Percentiles rank a stretch among this genome's conserved stretches.
These are phyloP conservation scores for Vanderwaltozyma polyspora DNA, from an alignment of 805 yeast genomes.

Conservation along the genomic window DNA sequence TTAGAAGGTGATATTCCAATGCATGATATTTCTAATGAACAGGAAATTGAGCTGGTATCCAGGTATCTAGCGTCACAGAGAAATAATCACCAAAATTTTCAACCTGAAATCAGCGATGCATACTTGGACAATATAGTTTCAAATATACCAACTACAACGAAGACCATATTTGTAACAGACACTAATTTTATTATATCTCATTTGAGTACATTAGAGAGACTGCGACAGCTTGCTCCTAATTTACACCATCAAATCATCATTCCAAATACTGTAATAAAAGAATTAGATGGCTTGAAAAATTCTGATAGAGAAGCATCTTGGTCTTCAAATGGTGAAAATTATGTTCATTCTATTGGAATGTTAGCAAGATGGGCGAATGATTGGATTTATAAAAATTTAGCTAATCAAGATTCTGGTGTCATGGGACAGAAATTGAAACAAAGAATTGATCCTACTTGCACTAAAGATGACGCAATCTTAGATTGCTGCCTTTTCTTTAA, in stretches of 20 bases:
- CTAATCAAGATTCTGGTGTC: slow-evolving; percentile 39
- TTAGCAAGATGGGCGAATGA: slow-evolving; percentile 63
- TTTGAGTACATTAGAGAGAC: slow-evolving; percentile 42
- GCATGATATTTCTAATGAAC: slow-evolving; percentile 37
- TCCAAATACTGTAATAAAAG: slow-evolving; percentile 61
- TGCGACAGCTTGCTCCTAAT: slow-evolving; percentile 31
- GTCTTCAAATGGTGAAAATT: slow-evolving; percentile 7
- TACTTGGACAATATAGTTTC: slow-evolving; percentile 6
- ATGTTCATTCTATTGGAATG: slow-evolving; percentile 33
- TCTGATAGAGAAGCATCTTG: slow-evolving; percentile 15
- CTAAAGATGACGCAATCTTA: slow-evolving; percentile 71
- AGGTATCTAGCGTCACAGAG: slow-evolving; percentile 28
- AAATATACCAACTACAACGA: slow-evolving; percentile 4
- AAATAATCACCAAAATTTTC: slow-evolving; percentile 3
- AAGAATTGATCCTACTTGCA: slow-evolving; percentile 32
- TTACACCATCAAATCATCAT: slow-evolving; percentile 46
- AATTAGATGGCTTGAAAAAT: slow-evolving; percentile 72
- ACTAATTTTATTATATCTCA: slow-evolving; percentile 76
- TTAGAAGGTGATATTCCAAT: slow-evolving; percentile 35
- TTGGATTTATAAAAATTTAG: slow-evolving; percentile 60
- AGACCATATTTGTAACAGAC: slow-evolving; percentile 54
- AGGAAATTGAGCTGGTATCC: slow-evolving; percentile 35
- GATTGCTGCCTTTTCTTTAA: slow-evolving; percentile 71
- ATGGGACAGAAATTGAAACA: slow-evolving; percentile 57
- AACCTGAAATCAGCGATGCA: background rate